Conservation (phyloP, 176 grass and related monocot species). For the Musa itinerans region DNA sequence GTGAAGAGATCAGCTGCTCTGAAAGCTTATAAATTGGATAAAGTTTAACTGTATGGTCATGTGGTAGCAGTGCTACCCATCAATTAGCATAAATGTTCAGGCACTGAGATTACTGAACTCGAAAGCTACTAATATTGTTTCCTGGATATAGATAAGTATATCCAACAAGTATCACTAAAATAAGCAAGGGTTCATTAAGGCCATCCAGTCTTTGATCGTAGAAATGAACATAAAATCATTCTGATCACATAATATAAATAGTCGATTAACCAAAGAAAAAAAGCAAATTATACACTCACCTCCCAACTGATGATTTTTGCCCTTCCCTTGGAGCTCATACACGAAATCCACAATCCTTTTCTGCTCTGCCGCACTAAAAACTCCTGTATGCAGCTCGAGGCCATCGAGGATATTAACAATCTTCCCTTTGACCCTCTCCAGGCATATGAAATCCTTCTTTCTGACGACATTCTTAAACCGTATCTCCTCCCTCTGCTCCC, state of each 20-base stretch:
- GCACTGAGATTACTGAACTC: too few species aligned
- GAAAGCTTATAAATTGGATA: too few species aligned
- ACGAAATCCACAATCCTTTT: constrained; percentile 38
- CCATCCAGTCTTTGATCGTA: too few species aligned
- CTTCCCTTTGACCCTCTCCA: constrained; percentile 34
- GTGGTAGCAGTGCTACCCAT: too few species aligned
- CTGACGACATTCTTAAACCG: constrained; percentile 34
- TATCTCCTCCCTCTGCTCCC: constrained; percentile 32
- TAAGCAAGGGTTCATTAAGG: too few species aligned
- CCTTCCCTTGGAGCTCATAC: constrained; percentile 37
- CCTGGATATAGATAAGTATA: too few species aligned
- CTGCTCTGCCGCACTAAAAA: constrained; percentile 41
- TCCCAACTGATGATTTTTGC: constrained; percentile 30
- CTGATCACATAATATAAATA: not conserved
- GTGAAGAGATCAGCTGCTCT: too few species aligned
- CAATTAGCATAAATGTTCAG: too few species aligned
- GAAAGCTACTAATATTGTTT: too few species aligned
- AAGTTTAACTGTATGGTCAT: too few species aligned
- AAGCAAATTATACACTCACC: constrained; percentile 17
- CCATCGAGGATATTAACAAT: constrained; percentile 33
- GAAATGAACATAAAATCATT: too few species aligned
- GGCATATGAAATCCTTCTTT: constrained; percentile 34
- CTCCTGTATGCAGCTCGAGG: constrained; percentile 35
- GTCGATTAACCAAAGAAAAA: not conserved
- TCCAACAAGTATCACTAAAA: too few species aligned